phyloP scores from a whole-genome alignment of 768 basidiomycete genomes.

The Cubamyces sp. region DNA sequence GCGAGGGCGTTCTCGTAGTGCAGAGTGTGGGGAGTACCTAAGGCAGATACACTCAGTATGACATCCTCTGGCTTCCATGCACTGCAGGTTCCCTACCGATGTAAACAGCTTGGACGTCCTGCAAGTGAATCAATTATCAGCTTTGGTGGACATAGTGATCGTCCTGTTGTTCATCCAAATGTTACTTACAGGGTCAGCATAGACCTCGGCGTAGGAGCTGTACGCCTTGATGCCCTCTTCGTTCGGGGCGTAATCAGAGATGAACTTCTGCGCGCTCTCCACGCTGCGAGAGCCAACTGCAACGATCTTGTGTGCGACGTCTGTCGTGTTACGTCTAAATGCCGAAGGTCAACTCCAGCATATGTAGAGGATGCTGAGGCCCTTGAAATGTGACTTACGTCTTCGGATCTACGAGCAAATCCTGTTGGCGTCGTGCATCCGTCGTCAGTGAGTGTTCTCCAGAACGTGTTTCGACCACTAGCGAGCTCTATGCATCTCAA shows the following conservation, averaged over 20 bases:
- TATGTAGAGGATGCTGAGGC: background rate
- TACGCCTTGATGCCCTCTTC: slow-evolving; percentile 64
- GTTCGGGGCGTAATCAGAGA: slow-evolving; percentile 53
- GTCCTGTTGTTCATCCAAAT: background rate
- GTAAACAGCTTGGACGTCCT: slow-evolving; percentile 80
- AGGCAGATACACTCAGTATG: background rate
- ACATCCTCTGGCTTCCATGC: background rate
- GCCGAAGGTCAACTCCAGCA: no score
- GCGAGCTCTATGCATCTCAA: slow-evolving; percentile 1
- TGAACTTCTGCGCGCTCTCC: slow-evolving; percentile 72
- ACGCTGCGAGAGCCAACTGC: slow-evolving; percentile 80
- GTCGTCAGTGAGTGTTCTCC: background rate
- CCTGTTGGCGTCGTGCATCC: slow-evolving; percentile 45
- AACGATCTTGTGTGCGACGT: slow-evolving; percentile 66
- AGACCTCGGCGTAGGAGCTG: slow-evolving; percentile 76
- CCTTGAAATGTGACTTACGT: slow-evolving; percentile 43
- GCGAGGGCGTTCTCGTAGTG: slow-evolving; percentile 81
- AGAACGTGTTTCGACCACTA: background rate
- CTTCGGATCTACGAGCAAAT: slow-evolving; percentile 74
- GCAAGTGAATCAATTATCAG: background rate
- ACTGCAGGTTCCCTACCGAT: slow-evolving; percentile 49
- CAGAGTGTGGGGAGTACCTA: slow-evolving; percentile 83
- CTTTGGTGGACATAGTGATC: background rate
- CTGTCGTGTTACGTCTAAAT: slow-evolving; percentile 62
- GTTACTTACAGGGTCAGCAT: slow-evolving; percentile 59